A percentile compares a stretch with the other conserved stretches of the same genome.
Evolutionary conservation across 2,329 filamentous ascomycete genomes (phyloP).

Genomic region (Pyrenochaeta sp.): DNA sequence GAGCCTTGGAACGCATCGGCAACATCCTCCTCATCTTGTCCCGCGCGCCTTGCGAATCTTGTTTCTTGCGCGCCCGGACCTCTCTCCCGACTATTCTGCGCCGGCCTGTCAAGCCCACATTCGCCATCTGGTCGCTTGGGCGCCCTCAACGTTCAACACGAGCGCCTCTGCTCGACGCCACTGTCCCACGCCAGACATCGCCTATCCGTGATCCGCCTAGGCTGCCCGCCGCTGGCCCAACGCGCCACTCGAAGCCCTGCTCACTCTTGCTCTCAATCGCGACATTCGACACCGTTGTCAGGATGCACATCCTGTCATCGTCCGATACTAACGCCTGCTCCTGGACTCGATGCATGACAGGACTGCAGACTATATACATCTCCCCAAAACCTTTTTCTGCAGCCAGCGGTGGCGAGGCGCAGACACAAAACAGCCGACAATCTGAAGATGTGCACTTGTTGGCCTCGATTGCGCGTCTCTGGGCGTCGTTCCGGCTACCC

Average conservation of each 20-base stretch:
- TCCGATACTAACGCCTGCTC: too few relatives aligned
- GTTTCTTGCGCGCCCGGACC: not conserved
- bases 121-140: not conserved
- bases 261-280: constrained; percentile 1
- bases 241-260: constrained; percentile 3
- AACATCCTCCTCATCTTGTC: constrained; percentile 4
- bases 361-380: too few relatives aligned
- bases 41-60: constrained; percentile 12
- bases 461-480: too few relatives aligned
- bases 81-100: too few relatives aligned
- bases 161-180: constrained; percentile 3
- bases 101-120: not conserved
- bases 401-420: too few relatives aligned
- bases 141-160: constrained; percentile 3
- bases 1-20: constrained; percentile 1
- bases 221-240: constrained; percentile 6
- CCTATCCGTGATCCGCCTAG: constrained; percentile 6
- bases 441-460: too few relatives aligned
- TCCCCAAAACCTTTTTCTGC: too few relatives aligned
- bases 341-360: too few relatives aligned
- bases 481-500: too few relatives aligned
- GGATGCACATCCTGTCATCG: too few relatives aligned
- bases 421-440: too few relatives aligned
- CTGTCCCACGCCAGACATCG: constrained; percentile 10
- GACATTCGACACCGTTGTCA: constrained; percentile 1